Conservation (phyloP, 78 protist species). For the Isochrysis galbana region DNA sequence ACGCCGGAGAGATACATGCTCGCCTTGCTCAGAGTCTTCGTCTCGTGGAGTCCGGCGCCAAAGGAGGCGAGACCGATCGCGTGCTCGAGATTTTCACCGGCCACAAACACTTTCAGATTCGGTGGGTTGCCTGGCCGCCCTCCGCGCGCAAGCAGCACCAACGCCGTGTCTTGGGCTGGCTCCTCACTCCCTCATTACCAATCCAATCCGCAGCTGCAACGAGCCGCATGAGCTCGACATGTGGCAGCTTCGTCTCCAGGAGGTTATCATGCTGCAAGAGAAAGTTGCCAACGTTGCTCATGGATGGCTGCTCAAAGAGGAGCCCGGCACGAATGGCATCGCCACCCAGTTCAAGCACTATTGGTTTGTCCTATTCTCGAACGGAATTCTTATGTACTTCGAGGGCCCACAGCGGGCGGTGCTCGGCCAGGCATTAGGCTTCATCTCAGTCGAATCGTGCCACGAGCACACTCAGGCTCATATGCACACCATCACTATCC, state of each 20-base stretch:
- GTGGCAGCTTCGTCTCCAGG: conserved; percentile 2
- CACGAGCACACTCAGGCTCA: background rate
- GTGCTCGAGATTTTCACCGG: background rate
- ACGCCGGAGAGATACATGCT: background rate
- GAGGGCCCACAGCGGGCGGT: background rate
- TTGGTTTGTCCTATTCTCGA: background rate
- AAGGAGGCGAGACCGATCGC: background rate
- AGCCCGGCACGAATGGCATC: background rate
- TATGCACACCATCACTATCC: background rate
- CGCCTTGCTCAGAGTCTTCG: background rate
- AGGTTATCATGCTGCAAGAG: conserved; percentile 11
- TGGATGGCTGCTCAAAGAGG: conserved; percentile 11
- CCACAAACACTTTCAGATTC: background rate
- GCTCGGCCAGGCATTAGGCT: conserved; percentile 5
- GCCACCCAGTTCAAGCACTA: conserved; percentile 1
- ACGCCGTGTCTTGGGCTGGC: too few relatives aligned
- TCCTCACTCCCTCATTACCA: too few relatives aligned
- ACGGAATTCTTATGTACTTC: conserved; percentile 3
- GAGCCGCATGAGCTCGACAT: background rate
- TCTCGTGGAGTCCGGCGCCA: background rate
- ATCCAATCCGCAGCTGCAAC: background rate
- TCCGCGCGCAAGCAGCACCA: too few relatives aligned
- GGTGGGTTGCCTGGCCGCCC: too few relatives aligned
- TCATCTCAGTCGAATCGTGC: background rate
- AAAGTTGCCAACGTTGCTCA: background rate